A percentile compares a stretch with the other conserved stretches of the same genome.
Evolutionary conservation across 495 filamentous ascomycete genomes (phyloP).

Genomic region (Pseudoneurospora amorphoporcata): DNA sequence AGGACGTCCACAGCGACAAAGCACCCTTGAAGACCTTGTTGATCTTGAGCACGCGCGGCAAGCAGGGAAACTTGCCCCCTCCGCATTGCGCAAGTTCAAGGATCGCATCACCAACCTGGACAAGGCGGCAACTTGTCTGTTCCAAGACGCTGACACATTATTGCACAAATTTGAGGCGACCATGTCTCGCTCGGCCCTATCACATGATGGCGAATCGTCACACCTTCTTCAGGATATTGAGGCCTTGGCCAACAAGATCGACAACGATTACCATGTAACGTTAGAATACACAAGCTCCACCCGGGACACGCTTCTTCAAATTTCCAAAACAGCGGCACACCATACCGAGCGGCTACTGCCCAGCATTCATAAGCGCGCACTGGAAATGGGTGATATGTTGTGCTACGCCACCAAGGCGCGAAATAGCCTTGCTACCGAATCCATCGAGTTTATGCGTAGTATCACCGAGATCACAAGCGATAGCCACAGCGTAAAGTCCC

Average conservation of each 20-base stretch:
- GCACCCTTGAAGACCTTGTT: conserved; percentile 62
- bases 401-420: conserved; percentile 53
- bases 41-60: conserved; percentile 54
- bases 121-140: conserved; percentile 33
- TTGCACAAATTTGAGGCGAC: conserved; percentile 38
- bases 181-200: conserved; percentile 32
- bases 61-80: conserved; percentile 44
- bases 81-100: conserved; percentile 35
- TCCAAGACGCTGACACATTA: conserved; percentile 35
- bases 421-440: conserved; percentile 45
- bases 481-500: conserved; percentile 56
- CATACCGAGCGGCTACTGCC: conserved; percentile 87
- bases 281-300: conserved; percentile 54
- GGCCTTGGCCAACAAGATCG: conserved; percentile 73
- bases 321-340: conserved; percentile 73
- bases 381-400: conserved; percentile 67
- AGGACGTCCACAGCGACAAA: conserved; percentile 23
- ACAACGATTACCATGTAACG: conserved; percentile 75
- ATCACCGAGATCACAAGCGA: conserved; percentile 69
- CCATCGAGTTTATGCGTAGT: conserved; percentile 62
- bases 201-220: conserved; percentile 29
- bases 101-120: conserved; percentile 37
- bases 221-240: conserved; percentile 75
- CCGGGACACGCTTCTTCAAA: conserved; percentile 66
- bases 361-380: conserved; percentile 54